Conservation (phyloP, 352 stramenopile species). For the Phytopythium delawarense region DNA sequence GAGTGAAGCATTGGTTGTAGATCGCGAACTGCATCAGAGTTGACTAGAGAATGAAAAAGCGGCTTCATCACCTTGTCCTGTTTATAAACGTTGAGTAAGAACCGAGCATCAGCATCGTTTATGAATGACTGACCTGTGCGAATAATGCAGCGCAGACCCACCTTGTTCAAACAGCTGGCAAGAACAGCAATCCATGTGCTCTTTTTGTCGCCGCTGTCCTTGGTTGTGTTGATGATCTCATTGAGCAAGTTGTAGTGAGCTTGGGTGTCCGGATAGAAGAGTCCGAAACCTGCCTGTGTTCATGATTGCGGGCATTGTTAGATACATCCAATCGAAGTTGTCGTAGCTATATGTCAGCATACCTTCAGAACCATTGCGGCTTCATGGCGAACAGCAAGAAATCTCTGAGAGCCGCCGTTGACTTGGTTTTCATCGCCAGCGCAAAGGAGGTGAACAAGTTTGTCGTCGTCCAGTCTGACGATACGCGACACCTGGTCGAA, state of each 20-base stretch:
- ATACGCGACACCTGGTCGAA: not conserved
- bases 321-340: not conserved
- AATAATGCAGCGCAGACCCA: not conserved
- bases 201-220: not conserved
- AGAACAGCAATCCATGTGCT: not conserved
- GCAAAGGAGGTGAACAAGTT: not conserved
- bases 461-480: not conserved
- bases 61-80: not conserved
- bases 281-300: not conserved
- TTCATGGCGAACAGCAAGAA: not conserved
- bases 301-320: not conserved
- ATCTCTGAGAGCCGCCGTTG: not conserved
- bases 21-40: not conserved
- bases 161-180: not conserved
- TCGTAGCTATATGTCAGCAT: not conserved
- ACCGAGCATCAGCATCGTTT: not conserved
- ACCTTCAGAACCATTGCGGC: slow-evolving; percentile 4
- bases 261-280: not conserved
- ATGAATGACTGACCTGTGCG: not conserved
- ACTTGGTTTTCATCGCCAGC: not conserved
- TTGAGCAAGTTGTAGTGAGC: not conserved
- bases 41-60: not conserved
- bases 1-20: not conserved
- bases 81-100: not conserved
- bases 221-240: not conserved